Evolutionary conservation across 2,329 filamentous ascomycete species (phyloP), one percentile per base, ranked within the genome.

Genomic region (Pseudomassariella vexata): DNA sequence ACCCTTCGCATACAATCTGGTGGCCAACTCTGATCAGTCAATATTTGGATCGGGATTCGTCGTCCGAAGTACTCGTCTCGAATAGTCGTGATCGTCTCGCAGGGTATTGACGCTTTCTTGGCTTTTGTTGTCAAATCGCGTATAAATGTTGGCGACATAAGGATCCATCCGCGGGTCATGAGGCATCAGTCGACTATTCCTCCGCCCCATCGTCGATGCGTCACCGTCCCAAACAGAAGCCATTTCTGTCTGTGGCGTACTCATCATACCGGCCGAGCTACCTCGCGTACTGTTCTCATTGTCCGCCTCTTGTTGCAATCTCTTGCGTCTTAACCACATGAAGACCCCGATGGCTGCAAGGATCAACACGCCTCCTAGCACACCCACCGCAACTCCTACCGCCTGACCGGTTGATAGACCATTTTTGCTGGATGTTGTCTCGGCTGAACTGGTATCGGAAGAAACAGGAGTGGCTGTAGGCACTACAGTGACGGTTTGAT

Each of bases 61-160:
- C 7, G 76, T 75, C 41, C 76, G 65, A n/a, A 82, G 61, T 6
- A 80, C 73, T 46, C 70, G 63, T 41, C 77, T 63, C 23, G 76
- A 80, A 48, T 82, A 82, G 43, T 82, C 77, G 37, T 77, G 74
- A 39, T 81, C 74, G 48, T 82, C 77, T 35, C 71, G 71, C 5
- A 82, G 56, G 2, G 76, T 80, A 43, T 73, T 73, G 48, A 82
- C 58, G 48, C 76, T 81, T 50, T 81, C 76, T 39, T 69, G 68
- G 45, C 76, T 80, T 50, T 70, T 71, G 45, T 68, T 77, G 17
- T 63, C 62, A 26, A 59, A 58, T 12, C 70, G 63, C 25, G 62
- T 59, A 49, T 79, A 81, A 9, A 79, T 58, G 12, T 68, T 70
- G 21, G 67, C 64, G 28, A 71, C 66, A 39, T 73, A 78, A 1